phyloP scores from a whole-genome alignment of 2,329 filamentous ascomycete genomes.

The Periconia macrospinosa region DNA sequence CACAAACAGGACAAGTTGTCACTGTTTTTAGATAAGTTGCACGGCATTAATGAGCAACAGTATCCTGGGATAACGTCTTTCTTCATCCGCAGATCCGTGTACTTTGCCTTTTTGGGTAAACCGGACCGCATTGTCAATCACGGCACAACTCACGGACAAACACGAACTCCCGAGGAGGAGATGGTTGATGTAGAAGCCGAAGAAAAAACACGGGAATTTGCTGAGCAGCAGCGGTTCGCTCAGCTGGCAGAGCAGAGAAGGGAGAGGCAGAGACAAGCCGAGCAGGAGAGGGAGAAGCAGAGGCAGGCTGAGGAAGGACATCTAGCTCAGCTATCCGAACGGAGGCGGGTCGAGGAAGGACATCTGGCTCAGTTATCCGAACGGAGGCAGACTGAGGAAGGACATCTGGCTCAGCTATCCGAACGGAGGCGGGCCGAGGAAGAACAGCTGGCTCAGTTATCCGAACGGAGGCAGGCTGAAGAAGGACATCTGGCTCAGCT shows the following conservation, averaged over 20 bases:
- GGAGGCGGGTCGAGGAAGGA: not conserved
- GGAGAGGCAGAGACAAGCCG: not conserved
- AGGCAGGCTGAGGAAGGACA: not conserved
- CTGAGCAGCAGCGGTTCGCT: constrained; percentile 1
- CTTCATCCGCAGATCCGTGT: constrained; percentile 21
- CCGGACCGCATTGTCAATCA: not conserved
- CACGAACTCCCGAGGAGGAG: not conserved
- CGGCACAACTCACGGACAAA: not conserved
- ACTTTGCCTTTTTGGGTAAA: constrained; percentile 27
- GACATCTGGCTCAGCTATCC: not conserved
- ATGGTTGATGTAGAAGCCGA: not conserved
- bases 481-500: not conserved
- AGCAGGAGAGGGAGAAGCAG: not conserved
- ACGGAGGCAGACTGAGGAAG: not conserved
- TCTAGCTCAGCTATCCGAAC: not conserved
- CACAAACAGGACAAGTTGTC: constrained; percentile 6
- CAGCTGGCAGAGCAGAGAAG: not conserved
- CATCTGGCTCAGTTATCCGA: not conserved
- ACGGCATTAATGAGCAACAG: constrained; percentile 14
- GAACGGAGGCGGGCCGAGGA: not conserved
- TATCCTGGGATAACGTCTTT: constrained; percentile 18
- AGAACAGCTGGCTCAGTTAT: not conserved
- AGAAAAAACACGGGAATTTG: not conserved
- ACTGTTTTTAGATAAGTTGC: constrained; percentile 17
- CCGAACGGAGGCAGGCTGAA: not conserved